Evolutionary conservation across 2,329 filamentous ascomycete genomes (phyloP).

Genomic region (Camillea tinctor): DNA sequence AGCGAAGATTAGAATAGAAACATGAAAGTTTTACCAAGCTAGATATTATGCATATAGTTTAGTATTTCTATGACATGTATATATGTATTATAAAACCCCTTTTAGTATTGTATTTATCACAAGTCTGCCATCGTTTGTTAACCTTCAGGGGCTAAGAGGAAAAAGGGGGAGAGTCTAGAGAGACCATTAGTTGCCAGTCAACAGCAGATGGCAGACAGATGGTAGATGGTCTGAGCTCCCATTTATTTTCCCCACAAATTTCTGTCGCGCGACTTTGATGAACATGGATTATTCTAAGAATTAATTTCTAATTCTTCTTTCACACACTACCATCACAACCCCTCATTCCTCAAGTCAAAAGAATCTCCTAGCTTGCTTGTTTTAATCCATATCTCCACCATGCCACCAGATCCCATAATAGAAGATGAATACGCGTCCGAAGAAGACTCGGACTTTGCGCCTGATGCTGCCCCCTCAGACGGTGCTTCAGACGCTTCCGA

Average conservation of each 20-base stretch:
- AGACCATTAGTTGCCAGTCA: too few species aligned
- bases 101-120: too few species aligned
- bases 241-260: background rate
- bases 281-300: background rate
- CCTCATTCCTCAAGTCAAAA: background rate
- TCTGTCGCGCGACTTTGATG: background rate
- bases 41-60: too few species aligned
- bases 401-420: slow-evolving; percentile 42
- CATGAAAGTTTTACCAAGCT: too few species aligned
- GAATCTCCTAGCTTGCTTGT: background rate
- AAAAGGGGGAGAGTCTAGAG: too few species aligned
- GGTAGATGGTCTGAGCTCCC: slow-evolving; percentile 7
- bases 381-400: slow-evolving; percentile 28
- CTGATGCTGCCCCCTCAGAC: slow-evolving; percentile 49
- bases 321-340: background rate
- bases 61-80: too few species aligned
- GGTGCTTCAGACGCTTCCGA: slow-evolving; percentile 51
- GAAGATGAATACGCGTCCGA: slow-evolving; percentile 64
- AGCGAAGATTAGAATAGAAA: too few species aligned
- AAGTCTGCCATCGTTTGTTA: too few species aligned
- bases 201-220: too few species aligned
- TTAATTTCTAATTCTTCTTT: background rate
- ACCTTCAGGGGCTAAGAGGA: too few species aligned
- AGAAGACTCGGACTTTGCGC: slow-evolving; percentile 72
- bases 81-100: too few species aligned